A percentile compares a stretch with the other conserved stretches of the same genome.
phyloP scores from a whole-genome alignment of 1,139 yeast species.

The Kazachstania sp. region DNA sequence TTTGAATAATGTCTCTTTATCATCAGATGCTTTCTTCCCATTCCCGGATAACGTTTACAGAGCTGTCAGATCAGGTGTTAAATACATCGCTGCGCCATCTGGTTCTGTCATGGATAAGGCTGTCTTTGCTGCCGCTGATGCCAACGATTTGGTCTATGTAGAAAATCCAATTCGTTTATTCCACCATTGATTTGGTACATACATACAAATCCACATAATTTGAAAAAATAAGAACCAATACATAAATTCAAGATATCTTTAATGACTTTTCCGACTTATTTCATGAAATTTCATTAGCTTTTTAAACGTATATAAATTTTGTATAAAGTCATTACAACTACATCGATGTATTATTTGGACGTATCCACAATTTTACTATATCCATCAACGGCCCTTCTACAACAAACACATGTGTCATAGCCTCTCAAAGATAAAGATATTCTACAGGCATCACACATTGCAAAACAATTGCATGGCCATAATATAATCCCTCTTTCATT shows the following conservation, averaged over 20 bases:
- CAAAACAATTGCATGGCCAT: constrained; percentile 92
- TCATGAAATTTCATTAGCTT: too few relatives aligned
- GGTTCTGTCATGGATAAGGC: constrained; percentile 98
- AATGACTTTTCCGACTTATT: too few relatives aligned
- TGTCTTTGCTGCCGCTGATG: constrained; percentile 91
- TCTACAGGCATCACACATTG: constrained; percentile 80
- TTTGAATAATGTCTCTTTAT: constrained; percentile 75
- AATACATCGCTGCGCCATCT: constrained; percentile 90
- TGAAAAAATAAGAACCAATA: not conserved
- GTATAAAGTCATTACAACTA: too few relatives aligned
- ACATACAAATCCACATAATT: not conserved
- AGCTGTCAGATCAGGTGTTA: constrained; percentile 94
- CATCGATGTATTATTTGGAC: not conserved
- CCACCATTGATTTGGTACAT: constrained; percentile 58
- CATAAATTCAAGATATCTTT: not conserved
- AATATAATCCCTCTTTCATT: constrained; percentile 67
- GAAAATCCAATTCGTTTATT: constrained; percentile 94
- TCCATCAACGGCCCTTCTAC: constrained; percentile 65
- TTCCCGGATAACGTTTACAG: constrained; percentile 98
- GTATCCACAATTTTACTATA: constrained; percentile 34
- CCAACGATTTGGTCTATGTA: constrained; percentile 76
- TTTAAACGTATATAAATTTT: too few relatives aligned
- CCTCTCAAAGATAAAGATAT: constrained; percentile 64
- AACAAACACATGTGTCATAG: constrained; percentile 78
- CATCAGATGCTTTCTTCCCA: constrained; percentile 99